phyloP scores from a whole-genome alignment of 2,329 filamentous ascomycete genomes.

The Thermothelomyces thermophilus region DNA sequence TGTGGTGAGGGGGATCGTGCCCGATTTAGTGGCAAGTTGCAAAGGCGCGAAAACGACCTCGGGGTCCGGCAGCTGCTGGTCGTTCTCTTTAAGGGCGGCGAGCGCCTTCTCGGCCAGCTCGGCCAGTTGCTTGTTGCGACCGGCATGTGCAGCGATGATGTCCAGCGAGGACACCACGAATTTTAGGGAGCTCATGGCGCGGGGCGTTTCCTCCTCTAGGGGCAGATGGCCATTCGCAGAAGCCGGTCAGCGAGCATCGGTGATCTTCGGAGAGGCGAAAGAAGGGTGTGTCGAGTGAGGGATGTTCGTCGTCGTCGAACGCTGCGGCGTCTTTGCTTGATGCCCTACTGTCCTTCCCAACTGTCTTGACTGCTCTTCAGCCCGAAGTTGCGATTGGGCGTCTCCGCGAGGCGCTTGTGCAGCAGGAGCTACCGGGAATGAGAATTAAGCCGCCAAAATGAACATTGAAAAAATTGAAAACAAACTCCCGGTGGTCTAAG shows the following conservation, averaged over 20 bases:
- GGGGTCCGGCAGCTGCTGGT: constrained; percentile 75
- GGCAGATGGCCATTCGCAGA: constrained; percentile 40
- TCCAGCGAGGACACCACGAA: constrained; percentile 93
- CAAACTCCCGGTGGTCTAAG: not conserved
- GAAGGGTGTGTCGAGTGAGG: not conserved
- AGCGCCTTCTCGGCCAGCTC: constrained; percentile 78
- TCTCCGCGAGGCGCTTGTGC: not conserved
- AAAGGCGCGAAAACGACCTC: constrained; percentile 88
- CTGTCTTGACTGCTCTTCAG: not conserved
- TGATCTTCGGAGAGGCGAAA: not conserved
- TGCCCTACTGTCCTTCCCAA: too few species aligned
- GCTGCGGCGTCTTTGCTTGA: not conserved
- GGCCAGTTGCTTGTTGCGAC: constrained; percentile 74
- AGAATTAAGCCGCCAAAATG: not conserved
- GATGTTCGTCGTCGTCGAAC: not conserved
- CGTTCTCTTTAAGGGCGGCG: constrained; percentile 77
- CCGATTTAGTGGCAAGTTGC: constrained; percentile 80
- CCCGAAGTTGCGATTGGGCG: not conserved
- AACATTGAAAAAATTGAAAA: not conserved
- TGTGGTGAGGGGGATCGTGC: constrained; percentile 78
- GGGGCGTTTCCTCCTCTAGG: constrained; percentile 29
- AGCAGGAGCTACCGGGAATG: not conserved
- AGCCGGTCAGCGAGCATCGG: constrained; percentile 22
- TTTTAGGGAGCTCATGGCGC: constrained; percentile 84
- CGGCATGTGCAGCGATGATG: constrained; percentile 81